Conservation (phyloP, 2,329 filamentous ascomycete species). For the Aureobasidium sp. region DNA sequence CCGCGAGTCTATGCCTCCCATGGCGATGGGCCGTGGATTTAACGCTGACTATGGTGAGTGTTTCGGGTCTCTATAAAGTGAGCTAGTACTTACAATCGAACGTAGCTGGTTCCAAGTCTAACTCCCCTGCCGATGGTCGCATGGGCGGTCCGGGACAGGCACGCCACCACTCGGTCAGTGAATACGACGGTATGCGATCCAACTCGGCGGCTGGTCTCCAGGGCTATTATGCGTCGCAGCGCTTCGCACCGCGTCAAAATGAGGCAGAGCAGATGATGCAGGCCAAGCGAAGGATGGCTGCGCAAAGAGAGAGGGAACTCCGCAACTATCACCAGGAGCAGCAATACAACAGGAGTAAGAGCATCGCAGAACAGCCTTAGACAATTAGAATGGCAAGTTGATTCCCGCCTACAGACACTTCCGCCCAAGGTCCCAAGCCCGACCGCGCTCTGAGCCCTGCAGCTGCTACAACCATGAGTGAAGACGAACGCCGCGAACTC, state of each 20-base stretch:
- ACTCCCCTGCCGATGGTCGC: constrained; percentile 29
- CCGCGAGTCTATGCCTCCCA: constrained; percentile 69
- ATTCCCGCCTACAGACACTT: constrained; percentile 49
- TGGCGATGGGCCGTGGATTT: constrained; percentile 40
- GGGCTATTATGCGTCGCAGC: constrained; percentile 89
- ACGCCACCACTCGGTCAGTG: constrained; percentile 76
- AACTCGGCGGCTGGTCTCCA: constrained; percentile 73
- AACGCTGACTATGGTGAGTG: constrained; percentile 49
- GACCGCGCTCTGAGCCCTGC: constrained; percentile 73
- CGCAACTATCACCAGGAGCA: constrained; percentile 99
- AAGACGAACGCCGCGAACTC: constrained; percentile 91
- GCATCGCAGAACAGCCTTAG: constrained; percentile 29
- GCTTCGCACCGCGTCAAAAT: constrained; percentile 77
- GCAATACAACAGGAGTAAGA: constrained; percentile 99
- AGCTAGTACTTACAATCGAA: background rate
- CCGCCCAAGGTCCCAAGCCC: constrained; percentile 56
- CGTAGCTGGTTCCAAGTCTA: constrained; percentile 6
- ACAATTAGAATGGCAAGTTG: constrained; percentile 22
- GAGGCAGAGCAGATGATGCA: constrained; percentile 99
- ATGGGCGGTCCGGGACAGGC: constrained; percentile 48
- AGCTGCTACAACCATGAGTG: constrained; percentile 69
- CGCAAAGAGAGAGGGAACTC: constrained; percentile 96
- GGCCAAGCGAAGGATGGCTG: constrained; percentile 98
- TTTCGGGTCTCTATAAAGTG: background rate
- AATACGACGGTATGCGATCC: constrained; percentile 69